Evolutionary conservation across 306 rosid genomes (phyloP).

Genomic region (Hippophae gyantsensis): DNA sequence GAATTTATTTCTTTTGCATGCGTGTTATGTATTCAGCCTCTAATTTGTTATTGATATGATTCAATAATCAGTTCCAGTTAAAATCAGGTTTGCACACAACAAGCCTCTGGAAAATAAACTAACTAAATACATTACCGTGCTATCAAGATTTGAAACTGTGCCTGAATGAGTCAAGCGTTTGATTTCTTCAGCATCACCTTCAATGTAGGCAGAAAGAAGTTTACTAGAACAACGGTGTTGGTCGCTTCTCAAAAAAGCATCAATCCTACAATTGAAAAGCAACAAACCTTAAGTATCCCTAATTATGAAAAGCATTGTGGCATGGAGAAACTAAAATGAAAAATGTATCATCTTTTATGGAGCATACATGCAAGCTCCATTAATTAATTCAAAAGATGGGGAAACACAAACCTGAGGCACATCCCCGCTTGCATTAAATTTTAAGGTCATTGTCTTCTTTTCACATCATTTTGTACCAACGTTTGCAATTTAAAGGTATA

Average conservation of each 20-base stretch:
- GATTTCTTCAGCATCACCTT: constrained; percentile 81
- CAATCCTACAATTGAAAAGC: constrained; percentile 39
- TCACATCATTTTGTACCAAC: not conserved
- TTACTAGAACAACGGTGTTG: constrained; percentile 69
- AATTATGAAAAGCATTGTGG: not conserved
- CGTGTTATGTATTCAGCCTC: too few relatives aligned
- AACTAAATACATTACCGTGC: constrained; percentile 39
- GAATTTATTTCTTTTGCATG: too few relatives aligned
- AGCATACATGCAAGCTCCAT: too few relatives aligned
- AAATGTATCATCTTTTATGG: too few relatives aligned
- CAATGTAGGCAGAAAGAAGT: constrained; percentile 67
- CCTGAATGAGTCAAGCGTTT: constrained; percentile 62
- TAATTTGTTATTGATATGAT: too few relatives aligned
- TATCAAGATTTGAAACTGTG: constrained; percentile 67
- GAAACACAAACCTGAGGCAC: too few relatives aligned
- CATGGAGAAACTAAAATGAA: not conserved
- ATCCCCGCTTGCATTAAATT: too few relatives aligned
- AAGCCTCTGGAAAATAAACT: not conserved
- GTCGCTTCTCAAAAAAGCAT: constrained; percentile 71
- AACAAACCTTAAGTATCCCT: not conserved
- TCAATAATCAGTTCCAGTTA: too few relatives aligned
- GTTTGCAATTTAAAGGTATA: not conserved
- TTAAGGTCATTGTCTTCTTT: too few relatives aligned
- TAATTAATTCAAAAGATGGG: too few relatives aligned
- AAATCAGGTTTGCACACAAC: not conserved